Base-by-base conservation (phyloP, 805 yeast genomes). In the Priceomyces castillae region DNA sequence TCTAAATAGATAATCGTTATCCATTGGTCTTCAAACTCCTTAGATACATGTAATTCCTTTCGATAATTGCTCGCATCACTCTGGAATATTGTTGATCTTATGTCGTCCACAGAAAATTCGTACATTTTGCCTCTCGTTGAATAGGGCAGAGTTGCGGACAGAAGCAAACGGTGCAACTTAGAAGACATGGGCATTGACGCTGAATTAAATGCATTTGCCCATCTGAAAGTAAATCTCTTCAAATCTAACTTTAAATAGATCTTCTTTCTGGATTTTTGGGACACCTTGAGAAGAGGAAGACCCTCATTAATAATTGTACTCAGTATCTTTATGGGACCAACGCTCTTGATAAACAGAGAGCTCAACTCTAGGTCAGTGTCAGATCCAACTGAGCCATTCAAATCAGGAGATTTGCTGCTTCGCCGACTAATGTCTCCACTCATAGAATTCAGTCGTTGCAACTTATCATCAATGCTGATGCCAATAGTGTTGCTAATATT, bases 11-110 rank as follows among this genome's bases (percentile, higher is more conserved):
- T 79, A 25, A 92, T 77, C 0, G 96, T 83, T 0, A 88, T 74
- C 99, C 99, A 92, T 7, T 78, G 63, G 10, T 72, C 68, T 35
- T 81, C 80, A 42, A 75, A 77, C 40, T 84, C 89, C 28, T 79
- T 67, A 1, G 90, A 77, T 1, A 89, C 76, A 30, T 84, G 82
- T 51, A 87, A 78, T 61, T 90, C 96, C 57, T 90, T 96, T 47
- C 96, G 67, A 58, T 90, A 92, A 51, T 88, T 87, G 28, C 77
- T 75, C 1, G 97, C 97, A 53, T 85, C 87, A 16, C 74, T 76
- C 2, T 83, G 87, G 2, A 77, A 71, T 40, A 84, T 63, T 2
- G 85, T 72, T 42, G 77, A 79, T 45, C 77, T 77, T 39, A 88
- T 83, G 44, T 79, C 80, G 57, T 85, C 95, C 7, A 86, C 70